Conservation (phyloP, 2,329 filamentous ascomycete genomes). For the Thelonectria rubi region DNA sequence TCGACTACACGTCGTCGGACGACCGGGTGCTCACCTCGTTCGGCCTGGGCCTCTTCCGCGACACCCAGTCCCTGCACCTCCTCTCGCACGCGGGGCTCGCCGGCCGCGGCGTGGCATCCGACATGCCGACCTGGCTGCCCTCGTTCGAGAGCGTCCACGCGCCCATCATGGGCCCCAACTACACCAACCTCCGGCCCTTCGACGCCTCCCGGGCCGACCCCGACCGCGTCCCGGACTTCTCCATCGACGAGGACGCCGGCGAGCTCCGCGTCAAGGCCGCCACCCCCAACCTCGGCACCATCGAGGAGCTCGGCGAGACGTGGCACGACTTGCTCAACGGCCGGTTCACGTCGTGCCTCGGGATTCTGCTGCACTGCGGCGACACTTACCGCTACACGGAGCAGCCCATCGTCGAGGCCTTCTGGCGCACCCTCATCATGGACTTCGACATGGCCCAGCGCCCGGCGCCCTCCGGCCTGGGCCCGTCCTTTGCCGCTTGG, state of each 20-base stretch:
- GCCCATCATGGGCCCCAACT: conserved; percentile 29
- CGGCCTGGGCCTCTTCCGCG: conserved; percentile 22
- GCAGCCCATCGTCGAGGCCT: conserved; percentile 40
- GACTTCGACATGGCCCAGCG: conserved; percentile 35
- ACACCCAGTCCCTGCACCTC: conserved; percentile 33
- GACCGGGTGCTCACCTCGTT: conserved; percentile 30
- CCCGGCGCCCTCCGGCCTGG: conserved; percentile 29
- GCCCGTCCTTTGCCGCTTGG: conserved; percentile 29
- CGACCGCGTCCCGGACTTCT: conserved; percentile 9
- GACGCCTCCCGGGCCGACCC: conserved; percentile 12
- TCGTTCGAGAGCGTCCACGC: conserved; percentile 33
- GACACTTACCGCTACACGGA: conserved; percentile 29
- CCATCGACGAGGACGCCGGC: conserved; percentile 18
- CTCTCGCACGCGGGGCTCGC: conserved; percentile 34
- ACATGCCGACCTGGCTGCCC: conserved; percentile 34
- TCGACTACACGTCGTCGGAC: conserved; percentile 34
- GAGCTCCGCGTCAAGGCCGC: conserved; percentile 28
- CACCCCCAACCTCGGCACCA: conserved; percentile 31
- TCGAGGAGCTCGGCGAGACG: conserved; percentile 30
- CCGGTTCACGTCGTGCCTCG: conserved; percentile 27
- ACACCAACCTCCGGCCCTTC: conserved; percentile 22
- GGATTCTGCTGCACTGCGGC: conserved; percentile 37
- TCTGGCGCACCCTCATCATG: conserved; percentile 42
- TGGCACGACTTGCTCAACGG: conserved; percentile 22
- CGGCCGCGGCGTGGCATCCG: conserved; percentile 20